A percentile compares a stretch with the other conserved stretches of the same genome.
phyloP scores from a whole-genome alignment of 306 rosid species.

The Comarum palustre region DNA sequence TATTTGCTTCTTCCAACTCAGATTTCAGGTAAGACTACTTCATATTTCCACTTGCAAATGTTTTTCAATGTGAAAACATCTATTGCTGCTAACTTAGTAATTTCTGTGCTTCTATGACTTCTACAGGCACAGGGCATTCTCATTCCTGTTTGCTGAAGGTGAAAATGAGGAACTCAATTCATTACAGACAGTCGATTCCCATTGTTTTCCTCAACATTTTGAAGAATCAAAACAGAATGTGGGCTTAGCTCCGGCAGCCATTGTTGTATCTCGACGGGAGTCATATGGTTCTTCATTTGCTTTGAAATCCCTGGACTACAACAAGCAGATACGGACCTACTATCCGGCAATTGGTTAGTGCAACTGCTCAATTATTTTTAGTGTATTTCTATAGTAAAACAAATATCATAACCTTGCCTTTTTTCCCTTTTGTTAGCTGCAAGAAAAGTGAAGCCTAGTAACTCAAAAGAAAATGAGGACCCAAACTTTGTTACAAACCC shows the following conservation, averaged over 20 bases:
- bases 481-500: slow-evolving; percentile 58
- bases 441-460: slow-evolving; percentile 41
- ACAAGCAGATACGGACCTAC: slow-evolving; percentile 51
- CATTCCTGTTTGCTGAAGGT: slow-evolving; percentile 75
- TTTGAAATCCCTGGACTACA: slow-evolving; percentile 69
- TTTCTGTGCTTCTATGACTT: slow-evolving; percentile 23
- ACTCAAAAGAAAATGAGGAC: slow-evolving; percentile 71
- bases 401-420: slow-evolving; percentile 7
- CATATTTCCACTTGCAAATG: background rate
- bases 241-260: slow-evolving; percentile 93
- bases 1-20: slow-evolving; percentile 81
- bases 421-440: slow-evolving; percentile 39
- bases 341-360: slow-evolving; percentile 70
- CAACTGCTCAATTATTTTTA: background rate
- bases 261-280: slow-evolving; percentile 63
- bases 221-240: slow-evolving; percentile 57
- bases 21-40: slow-evolving; percentile 64
- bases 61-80: background rate
- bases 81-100: slow-evolving; percentile 14
- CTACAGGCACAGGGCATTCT: slow-evolving; percentile 83
- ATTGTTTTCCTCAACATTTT: slow-evolving; percentile 88
- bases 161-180: slow-evolving; percentile 85
- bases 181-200: slow-evolving; percentile 78
- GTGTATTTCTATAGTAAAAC: slow-evolving; percentile 8
- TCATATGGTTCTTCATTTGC: slow-evolving; percentile 54